Base-by-base conservation (phyloP, 768 basidiomycete genomes). In the Podaxis sp. region DNA sequence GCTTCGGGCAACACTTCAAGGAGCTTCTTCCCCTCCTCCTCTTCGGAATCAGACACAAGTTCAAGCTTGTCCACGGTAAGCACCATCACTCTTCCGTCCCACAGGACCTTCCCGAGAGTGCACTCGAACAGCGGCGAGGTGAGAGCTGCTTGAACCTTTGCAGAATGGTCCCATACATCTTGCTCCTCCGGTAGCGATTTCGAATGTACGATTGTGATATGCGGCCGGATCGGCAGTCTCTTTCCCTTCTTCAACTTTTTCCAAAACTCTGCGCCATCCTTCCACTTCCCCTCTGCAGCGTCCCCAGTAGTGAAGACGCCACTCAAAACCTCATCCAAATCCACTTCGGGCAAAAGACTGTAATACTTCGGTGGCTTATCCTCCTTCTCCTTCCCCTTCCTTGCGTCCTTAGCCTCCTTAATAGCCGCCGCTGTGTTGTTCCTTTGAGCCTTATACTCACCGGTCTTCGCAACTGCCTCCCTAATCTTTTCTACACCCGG, bases 141-240 rank as follows among this genome's bases (percentile, higher is more conserved):
- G 10, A 50, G 22, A 62, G 73, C 69, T 12, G 69, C 62, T 36
- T 81, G 71, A 24, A 92, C 72, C 5, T 60, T 69, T 17, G 67
- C 69, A 69, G 91, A 92, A 10, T 74, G 72, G 15, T 81, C 78
- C 84, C 84, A 84, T 2, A 83, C 62, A 10, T 66, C 70, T 48
- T 68, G 63, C 69, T 70, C 69, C 50, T 13, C 30, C 3, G 61
- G 61, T 7, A 76, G 60, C n/a, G 74, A 62, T 22, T 86, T 87
- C 65, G 73, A 72, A 74, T 99, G 97, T 33, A 89, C 88, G 63
- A 99, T 77, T 1, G 96, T 99, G 60, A 97, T 80, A 74, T 99
- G 97, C 1, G 96, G 94, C 3, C 82, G 75, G 44, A 72, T 66
- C 15, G 83, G 71, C 13, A 96, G 73, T 26, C 91, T 79, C 4